Evolutionary conservation across 495 filamentous ascomycete species (phyloP).

Genomic region (Lentithecium fluviatile): DNA sequence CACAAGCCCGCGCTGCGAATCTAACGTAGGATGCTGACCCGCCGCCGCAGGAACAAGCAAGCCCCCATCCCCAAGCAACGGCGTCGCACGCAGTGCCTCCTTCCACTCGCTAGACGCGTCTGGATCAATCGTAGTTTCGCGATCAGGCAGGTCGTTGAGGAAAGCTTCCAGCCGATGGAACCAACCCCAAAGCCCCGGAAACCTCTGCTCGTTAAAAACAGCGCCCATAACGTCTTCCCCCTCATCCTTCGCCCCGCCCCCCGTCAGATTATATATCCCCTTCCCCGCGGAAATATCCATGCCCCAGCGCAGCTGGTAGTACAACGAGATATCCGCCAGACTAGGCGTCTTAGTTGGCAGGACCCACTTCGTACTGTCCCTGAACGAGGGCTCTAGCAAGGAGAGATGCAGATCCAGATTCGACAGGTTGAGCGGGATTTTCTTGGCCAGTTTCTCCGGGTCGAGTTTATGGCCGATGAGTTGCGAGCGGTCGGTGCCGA

Average conservation of each 20-base stretch:
- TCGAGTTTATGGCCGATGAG: slow-evolving; percentile 41
- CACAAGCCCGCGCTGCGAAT: slow-evolving; percentile 33
- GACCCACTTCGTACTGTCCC: slow-evolving; percentile 24
- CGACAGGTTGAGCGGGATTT: slow-evolving; percentile 37
- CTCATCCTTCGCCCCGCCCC: slow-evolving; percentile 35
- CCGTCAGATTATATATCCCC: slow-evolving; percentile 37
- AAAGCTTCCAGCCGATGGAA: slow-evolving; percentile 30
- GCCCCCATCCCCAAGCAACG: slow-evolving; percentile 9
- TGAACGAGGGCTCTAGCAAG: slow-evolving; percentile 38
- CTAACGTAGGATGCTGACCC: slow-evolving; percentile 24
- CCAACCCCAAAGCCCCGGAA: slow-evolving; percentile 38
- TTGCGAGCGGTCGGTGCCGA: slow-evolving; percentile 36
- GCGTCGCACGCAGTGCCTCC: slow-evolving; percentile 3
- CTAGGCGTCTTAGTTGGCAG: slow-evolving; percentile 35
- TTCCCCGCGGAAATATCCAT: slow-evolving; percentile 36
- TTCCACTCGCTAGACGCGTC: slow-evolving; percentile 21
- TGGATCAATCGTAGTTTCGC: slow-evolving; percentile 6
- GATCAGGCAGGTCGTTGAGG: slow-evolving; percentile 28
- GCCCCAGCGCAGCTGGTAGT: slow-evolving; percentile 40
- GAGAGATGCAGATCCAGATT: slow-evolving; percentile 40
- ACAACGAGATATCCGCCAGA: slow-evolving; percentile 38
- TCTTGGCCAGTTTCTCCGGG: slow-evolving; percentile 38
- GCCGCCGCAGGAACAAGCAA: slow-evolving; percentile 36
- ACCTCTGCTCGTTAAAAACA: slow-evolving; percentile 39
- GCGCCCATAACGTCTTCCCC: slow-evolving; percentile 16